Percentiles rank a stretch among this genome's conserved stretches.
Conservation (phyloP, 805 yeast genomes). For the Candida suzukii region DNA sequence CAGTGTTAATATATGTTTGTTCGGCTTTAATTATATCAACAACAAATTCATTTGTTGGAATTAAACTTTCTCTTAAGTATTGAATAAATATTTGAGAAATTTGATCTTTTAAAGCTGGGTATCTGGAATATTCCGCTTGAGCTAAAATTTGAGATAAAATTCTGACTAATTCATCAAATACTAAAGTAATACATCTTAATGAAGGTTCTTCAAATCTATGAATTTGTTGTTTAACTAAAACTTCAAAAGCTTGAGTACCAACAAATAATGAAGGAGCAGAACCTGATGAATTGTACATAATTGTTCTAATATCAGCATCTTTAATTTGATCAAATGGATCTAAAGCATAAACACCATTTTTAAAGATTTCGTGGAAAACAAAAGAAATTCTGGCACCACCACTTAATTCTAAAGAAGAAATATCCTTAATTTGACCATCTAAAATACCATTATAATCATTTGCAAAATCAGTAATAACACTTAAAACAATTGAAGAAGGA, state of each 20-base stretch:
- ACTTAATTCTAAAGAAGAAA: constrained; percentile 81
- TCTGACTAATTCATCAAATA: constrained; percentile 91
- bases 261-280: constrained; percentile 94
- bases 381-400: constrained; percentile 98
- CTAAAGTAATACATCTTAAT: constrained; percentile 77
- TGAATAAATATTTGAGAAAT: constrained; percentile 73
- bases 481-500: constrained; percentile 83
- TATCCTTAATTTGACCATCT: constrained; percentile 88
- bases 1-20: constrained; percentile 93
- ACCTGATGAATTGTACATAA: constrained; percentile 94
- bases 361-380: constrained; percentile 93
- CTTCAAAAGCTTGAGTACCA: constrained; percentile 96
- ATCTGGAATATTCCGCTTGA: constrained; percentile 78
- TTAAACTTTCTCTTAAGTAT: constrained; percentile 67
- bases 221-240: constrained; percentile 88
- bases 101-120: constrained; percentile 86
- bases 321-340: constrained; percentile 97
- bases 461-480: constrained; percentile 86
- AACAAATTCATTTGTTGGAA: constrained; percentile 84
- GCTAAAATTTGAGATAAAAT: constrained; percentile 78
- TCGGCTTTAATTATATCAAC: constrained; percentile 78
- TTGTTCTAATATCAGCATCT: constrained; percentile 93
- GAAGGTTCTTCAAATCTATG: constrained; percentile 93
- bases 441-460: constrained; percentile 87
- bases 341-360: constrained; percentile 83